Conservation (phyloP, 2,329 filamentous ascomycete species). For the Neofusicoccum kwambonambiense region DNA sequence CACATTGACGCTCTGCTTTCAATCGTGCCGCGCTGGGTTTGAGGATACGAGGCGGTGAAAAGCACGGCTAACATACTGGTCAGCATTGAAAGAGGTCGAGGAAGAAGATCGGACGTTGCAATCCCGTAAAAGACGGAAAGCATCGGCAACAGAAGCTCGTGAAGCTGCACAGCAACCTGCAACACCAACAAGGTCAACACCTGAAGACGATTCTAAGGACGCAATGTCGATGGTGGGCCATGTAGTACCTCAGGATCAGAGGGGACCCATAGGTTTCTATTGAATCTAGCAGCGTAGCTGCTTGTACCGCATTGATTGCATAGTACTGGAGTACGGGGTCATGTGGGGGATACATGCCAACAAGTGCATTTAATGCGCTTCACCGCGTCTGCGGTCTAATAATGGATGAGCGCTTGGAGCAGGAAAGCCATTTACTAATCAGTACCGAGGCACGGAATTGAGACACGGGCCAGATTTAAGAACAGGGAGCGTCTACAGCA, state of each 20-base stretch:
- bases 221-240: not conserved
- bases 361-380: too few species aligned
- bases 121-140: conserved; percentile 38
- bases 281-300: not conserved
- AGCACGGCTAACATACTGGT: conserved; percentile 22
- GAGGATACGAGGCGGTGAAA: not conserved
- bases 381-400: too few species aligned
- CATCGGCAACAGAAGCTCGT: conserved; percentile 3
- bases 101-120: conserved; percentile 58
- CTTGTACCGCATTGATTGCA: not conserved
- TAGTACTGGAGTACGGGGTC: not conserved
- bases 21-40: not conserved
- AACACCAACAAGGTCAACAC: not conserved
- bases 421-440: too few species aligned
- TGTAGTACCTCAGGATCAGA: not conserved
- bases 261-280: not conserved
- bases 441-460: too few species aligned
- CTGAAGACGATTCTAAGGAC: not conserved
- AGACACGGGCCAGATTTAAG: too few species aligned
- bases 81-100: conserved; percentile 67
- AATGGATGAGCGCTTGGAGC: too few species aligned
- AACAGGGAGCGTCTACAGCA: too few species aligned
- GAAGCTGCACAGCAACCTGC: not conserved
- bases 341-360: not conserved
- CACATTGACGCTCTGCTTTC: too few species aligned